phyloP scores from a whole-genome alignment of 169 alveolate genomes.

The Cryptosporidium sp. region DNA sequence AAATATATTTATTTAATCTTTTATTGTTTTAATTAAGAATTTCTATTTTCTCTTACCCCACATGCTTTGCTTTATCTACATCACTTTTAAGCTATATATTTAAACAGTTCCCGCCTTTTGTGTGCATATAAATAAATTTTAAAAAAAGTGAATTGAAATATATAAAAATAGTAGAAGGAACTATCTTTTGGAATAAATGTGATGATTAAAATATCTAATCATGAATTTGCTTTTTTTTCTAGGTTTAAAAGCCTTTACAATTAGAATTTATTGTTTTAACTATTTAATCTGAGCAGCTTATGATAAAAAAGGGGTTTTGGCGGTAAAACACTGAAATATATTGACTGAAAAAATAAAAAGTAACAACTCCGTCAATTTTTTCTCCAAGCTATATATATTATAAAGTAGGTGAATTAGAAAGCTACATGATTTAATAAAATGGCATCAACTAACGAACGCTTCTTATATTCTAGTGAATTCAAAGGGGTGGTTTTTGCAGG shows the following conservation, averaged over 20 bases:
- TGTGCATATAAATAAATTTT: neutral
- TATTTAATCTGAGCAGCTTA: neutral
- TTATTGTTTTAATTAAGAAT: neutral
- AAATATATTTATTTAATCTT: neutral
- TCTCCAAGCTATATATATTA: neutral
- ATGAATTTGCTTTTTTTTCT: neutral
- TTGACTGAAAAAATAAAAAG: neutral
- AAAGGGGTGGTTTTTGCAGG: constrained; percentile 79
- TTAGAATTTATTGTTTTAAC: neutral
- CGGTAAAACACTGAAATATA: neutral
- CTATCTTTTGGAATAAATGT: neutral
- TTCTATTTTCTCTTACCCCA: neutral
- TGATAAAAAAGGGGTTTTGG: neutral
- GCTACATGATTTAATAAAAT: constrained; percentile 3
- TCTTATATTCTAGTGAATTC: constrained; percentile 49
- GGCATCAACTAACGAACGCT: constrained; percentile 34
- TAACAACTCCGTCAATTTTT: neutral
- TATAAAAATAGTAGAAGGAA: neutral
- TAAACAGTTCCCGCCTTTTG: constrained; percentile 23
- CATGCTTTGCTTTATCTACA: constrained; percentile 23
- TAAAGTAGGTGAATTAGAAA: neutral
- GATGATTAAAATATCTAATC: neutral
- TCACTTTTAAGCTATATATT: no score
- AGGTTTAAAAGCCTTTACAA: neutral
- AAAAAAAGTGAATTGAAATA: neutral